Conservation (phyloP, 2,329 filamentous ascomycete genomes). For the Pseudogymnoascus sp. region DNA sequence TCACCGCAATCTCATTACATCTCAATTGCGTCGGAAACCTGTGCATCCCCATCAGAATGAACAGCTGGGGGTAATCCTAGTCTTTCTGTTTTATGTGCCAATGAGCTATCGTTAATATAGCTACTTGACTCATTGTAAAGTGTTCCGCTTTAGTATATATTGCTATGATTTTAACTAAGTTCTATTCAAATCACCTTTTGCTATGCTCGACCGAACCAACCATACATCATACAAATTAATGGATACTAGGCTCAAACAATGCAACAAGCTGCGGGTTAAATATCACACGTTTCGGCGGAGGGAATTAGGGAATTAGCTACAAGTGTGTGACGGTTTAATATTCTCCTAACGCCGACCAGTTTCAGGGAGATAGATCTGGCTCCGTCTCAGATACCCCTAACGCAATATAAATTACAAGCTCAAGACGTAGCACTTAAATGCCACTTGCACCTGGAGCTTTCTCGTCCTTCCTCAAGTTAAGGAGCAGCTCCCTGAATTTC, state of each 20-base stretch:
- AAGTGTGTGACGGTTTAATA: background rate
- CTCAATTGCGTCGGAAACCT: conserved; percentile 14
- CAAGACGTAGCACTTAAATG: conserved; percentile 35
- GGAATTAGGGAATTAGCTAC: background rate
- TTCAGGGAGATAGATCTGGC: conserved; percentile 7
- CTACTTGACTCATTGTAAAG: background rate
- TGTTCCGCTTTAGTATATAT: background rate
- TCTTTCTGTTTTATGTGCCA: background rate
- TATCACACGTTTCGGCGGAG: background rate
- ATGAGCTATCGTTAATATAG: background rate
- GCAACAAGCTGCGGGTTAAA: background rate
- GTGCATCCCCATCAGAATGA: background rate
- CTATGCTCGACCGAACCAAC: background rate
- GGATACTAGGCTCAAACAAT: background rate
- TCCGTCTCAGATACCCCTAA: conserved; percentile 8
- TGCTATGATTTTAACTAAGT: too few relatives aligned
- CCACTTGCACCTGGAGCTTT: conserved; percentile 64
- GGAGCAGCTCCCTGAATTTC: conserved; percentile 82
- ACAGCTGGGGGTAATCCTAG: background rate
- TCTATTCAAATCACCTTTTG: background rate
- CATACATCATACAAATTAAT: background rate
- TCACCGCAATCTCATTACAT: conserved; percentile 15
- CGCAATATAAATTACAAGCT: conserved; percentile 8
- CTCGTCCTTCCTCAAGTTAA: conserved; percentile 86
- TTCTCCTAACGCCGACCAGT: conserved; percentile 8